Conservation (phyloP, 2,329 filamentous ascomycete species). For the Lanzia echinophila region DNA sequence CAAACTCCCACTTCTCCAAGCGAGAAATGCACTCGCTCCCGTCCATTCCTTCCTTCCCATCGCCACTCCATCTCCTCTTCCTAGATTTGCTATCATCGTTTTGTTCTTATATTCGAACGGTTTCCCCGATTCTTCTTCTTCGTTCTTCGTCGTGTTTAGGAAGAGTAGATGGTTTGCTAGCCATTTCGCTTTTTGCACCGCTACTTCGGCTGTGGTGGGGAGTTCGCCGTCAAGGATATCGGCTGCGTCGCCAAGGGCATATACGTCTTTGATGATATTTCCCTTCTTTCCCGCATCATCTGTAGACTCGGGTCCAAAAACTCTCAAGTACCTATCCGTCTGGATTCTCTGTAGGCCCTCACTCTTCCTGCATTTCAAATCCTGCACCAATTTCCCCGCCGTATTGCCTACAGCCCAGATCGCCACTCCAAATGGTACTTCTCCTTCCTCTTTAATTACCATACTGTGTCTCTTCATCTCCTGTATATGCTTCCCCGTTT, state of each 20-base stretch:
- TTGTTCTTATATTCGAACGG: conserved; percentile 17
- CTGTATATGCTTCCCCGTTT: conserved; percentile 27
- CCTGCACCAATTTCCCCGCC: conserved; percentile 19
- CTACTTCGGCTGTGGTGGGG: conserved; percentile 18
- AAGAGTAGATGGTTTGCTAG: conserved; percentile 9
- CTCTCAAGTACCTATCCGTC: conserved; percentile 15
- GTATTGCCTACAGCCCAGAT: conserved; percentile 22
- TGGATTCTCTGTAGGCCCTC: conserved; percentile 14
- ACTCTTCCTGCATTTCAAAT: conserved; percentile 22
- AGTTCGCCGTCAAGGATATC: conserved; percentile 17
- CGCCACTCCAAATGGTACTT: conserved; percentile 10
- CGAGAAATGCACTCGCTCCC: conserved; percentile 17
- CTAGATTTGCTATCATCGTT: conserved; percentile 18
- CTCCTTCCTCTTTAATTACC: conserved; percentile 14
- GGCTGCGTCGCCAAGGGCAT: conserved; percentile 29
- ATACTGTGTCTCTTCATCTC: conserved; percentile 14
- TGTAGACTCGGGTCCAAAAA: conserved; percentile 12
- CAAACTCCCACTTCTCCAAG: conserved; percentile 21
- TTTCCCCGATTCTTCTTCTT: neutral
- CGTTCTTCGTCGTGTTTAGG: neutral
- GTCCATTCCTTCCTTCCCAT: conserved; percentile 18
- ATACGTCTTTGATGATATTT: conserved; percentile 14
- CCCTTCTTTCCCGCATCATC: conserved; percentile 18
- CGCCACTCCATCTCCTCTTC: conserved; percentile 17
- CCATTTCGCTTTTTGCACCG: conserved; percentile 17